phyloP scores from a whole-genome alignment of 805 yeast genomes.

The Saccharomycopsis javanensis region DNA sequence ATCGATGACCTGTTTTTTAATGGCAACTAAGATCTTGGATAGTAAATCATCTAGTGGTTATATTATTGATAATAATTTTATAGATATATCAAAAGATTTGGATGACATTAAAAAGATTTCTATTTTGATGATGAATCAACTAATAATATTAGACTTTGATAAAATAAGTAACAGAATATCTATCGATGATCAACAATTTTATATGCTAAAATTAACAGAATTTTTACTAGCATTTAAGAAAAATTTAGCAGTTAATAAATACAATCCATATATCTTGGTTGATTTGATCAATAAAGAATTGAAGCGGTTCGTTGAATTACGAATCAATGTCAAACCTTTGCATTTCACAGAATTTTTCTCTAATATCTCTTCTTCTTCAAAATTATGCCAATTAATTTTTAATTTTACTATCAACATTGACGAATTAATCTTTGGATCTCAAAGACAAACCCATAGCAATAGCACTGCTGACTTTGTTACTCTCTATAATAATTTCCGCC shows the following conservation, averaged over 20 bases:
- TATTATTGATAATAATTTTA: neutral
- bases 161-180: neutral
- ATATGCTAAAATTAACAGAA: neutral
- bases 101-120: neutral
- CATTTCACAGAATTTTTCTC: neutral
- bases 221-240: neutral
- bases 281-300: neutral
- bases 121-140: neutral
- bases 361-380: neutral
- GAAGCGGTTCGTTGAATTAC: neutral
- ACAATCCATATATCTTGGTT: neutral
- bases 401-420: neutral
- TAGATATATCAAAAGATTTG: constrained; percentile 5
- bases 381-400: neutral
- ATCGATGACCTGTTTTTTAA: constrained; percentile 39
- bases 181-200: neutral
- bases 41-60: neutral
- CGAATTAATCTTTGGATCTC: neutral
- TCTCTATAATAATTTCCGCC: neutral
- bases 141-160: neutral
- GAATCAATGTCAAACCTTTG: neutral
- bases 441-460: neutral
- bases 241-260: neutral
- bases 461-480: neutral
- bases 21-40: constrained; percentile 43